A percentile compares a stretch with the other conserved stretches of the same genome.
phyloP scores from a whole-genome alignment of 2,329 filamentous ascomycete species.

The Capronia epimyces region DNA sequence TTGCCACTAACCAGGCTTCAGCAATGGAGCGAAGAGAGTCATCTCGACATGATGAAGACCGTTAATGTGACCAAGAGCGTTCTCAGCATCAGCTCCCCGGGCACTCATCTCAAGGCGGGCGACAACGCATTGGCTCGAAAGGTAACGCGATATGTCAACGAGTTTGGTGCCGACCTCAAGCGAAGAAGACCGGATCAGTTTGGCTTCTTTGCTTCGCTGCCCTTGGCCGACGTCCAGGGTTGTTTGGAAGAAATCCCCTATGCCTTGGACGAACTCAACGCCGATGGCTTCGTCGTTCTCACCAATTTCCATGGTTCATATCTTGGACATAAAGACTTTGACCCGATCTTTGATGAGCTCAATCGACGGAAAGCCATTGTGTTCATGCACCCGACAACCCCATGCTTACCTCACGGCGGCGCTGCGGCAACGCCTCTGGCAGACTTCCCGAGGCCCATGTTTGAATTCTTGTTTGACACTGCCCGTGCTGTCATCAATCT shows the following conservation, averaged over 20 bases:
- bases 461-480: slow-evolving; percentile 53
- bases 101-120: slow-evolving; percentile 45
- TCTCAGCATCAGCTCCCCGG: slow-evolving; percentile 52
- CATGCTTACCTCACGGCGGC: slow-evolving; percentile 18
- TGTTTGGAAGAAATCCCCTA: slow-evolving; percentile 46
- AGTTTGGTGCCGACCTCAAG: slow-evolving; percentile 30
- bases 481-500: slow-evolving; percentile 46
- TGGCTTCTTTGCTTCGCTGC: slow-evolving; percentile 51
- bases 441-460: slow-evolving; percentile 41
- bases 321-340: slow-evolving; percentile 45
- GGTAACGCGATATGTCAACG: slow-evolving; percentile 38
- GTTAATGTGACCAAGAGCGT: slow-evolving; percentile 49
- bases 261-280: slow-evolving; percentile 37
- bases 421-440: slow-evolving; percentile 25
- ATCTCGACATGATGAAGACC: slow-evolving; percentile 49
- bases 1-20: slow-evolving; percentile 18
- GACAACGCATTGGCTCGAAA: slow-evolving; percentile 32
- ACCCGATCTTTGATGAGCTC: slow-evolving; percentile 46
- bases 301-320: slow-evolving; percentile 53
- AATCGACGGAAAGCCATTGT: slow-evolving; percentile 45
- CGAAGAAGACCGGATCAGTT: slow-evolving; percentile 36
- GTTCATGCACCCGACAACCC: slow-evolving; percentile 52
- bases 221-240: slow-evolving; percentile 47
- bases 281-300: slow-evolving; percentile 49
- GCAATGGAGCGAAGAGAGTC: slow-evolving; percentile 44